phyloP scores from a whole-genome alignment of 2,329 filamentous ascomycete genomes.

The Colletotrichum orchidophilum region DNA sequence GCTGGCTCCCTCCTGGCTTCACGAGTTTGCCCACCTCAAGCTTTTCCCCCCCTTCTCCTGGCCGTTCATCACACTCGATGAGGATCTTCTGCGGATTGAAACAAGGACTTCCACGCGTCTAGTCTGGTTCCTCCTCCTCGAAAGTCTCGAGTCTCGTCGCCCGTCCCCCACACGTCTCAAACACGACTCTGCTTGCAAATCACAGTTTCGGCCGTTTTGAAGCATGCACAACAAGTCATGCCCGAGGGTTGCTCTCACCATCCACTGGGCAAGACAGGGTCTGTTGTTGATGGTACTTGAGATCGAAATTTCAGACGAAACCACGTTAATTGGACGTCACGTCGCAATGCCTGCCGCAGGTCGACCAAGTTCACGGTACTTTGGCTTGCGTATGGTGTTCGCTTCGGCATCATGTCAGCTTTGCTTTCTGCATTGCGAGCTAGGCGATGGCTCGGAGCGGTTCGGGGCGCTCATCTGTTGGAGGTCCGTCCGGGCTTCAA shows the following conservation, averaged over 20 bases:
- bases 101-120: slow-evolving; percentile 29
- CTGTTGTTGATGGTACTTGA: slow-evolving; percentile 4
- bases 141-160: background rate
- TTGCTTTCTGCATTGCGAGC: background rate
- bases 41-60: background rate
- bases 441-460: slow-evolving; percentile 1
- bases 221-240: slow-evolving; percentile 24
- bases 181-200: slow-evolving; percentile 25
- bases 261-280: background rate
- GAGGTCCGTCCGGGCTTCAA: background rate
- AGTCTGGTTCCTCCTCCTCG: slow-evolving; percentile 1
- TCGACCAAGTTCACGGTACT: slow-evolving; percentile 19
- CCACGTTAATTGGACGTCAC: slow-evolving; percentile 15
- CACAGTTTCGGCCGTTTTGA: slow-evolving; percentile 22
- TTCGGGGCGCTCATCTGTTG: background rate
- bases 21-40: background rate
- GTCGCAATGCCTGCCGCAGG: slow-evolving; percentile 1
- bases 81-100: slow-evolving; percentile 27
- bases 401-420: slow-evolving; percentile 9
- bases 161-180: slow-evolving; percentile 29
- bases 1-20: slow-evolving; percentile 20
- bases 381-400: slow-evolving; percentile 3
- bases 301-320: slow-evolving; percentile 29
- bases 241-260: background rate
- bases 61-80: slow-evolving; percentile 10